A percentile compares a stretch with the other conserved stretches of the same genome.
phyloP scores from a whole-genome alignment of 2,329 filamentous ascomycete species.

The Sclerotinia minor region DNA sequence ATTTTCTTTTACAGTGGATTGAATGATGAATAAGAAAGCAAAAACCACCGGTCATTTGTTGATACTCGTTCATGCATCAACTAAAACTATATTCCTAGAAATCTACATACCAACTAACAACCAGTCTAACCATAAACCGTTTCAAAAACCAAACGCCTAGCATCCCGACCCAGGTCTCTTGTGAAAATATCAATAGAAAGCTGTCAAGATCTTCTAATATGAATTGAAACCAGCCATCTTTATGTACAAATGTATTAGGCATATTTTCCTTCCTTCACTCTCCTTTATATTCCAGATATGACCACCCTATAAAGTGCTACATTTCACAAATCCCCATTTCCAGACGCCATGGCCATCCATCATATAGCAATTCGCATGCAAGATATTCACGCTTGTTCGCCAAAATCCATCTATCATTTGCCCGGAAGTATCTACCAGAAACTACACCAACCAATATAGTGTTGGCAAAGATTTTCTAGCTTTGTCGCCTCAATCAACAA shows the following conservation, averaged over 20 bases:
- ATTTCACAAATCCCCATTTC: background rate
- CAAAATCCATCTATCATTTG: background rate
- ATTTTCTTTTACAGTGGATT: background rate
- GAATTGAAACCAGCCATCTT: background rate
- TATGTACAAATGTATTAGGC: constrained; percentile 22
- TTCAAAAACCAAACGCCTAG: background rate
- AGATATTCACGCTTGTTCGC: background rate
- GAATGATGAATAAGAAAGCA: background rate
- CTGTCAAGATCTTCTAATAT: background rate
- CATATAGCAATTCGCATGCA: background rate
- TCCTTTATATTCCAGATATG: background rate
- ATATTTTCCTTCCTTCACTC: background rate
- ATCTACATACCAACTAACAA: background rate
- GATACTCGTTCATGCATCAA: background rate
- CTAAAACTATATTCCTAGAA: background rate
- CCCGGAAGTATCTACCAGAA: constrained; percentile 70
- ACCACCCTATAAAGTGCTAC: background rate
- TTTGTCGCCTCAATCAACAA: constrained; percentile 94
- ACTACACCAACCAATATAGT: constrained; percentile 98
- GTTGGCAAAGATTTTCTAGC: constrained; percentile 95
- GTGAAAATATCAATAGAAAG: background rate
- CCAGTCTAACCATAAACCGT: background rate
- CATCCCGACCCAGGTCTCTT: background rate
- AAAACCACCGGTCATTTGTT: background rate
- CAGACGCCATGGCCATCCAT: constrained; percentile 12